Conservation (phyloP, 2,329 filamentous ascomycete species). For the Davidsoniella virescens region DNA sequence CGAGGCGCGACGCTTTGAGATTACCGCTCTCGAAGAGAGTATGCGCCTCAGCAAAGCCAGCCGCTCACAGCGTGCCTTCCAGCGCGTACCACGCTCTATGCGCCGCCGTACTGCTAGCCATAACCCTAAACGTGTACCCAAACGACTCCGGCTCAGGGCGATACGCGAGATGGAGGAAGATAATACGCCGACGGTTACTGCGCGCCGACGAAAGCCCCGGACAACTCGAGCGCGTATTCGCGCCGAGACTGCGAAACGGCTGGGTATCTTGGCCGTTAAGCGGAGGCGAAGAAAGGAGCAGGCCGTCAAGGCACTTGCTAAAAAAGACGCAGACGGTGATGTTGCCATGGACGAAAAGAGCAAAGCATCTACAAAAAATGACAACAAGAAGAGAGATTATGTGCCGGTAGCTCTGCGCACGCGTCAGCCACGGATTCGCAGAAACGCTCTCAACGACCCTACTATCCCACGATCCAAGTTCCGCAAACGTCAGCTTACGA, state of each 20-base stretch:
- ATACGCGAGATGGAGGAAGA: conserved; percentile 67
- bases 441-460: conserved; percentile 49
- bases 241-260: conserved; percentile 57
- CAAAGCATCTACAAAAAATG: neutral
- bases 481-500: conserved; percentile 68
- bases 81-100: conserved; percentile 73
- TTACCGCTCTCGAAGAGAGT: conserved; percentile 65
- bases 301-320: conserved; percentile 19
- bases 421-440: conserved; percentile 48
- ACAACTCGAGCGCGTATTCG: conserved; percentile 45
- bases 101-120: conserved; percentile 82
- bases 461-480: conserved; percentile 47
- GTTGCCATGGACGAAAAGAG: conserved; percentile 1
- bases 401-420: neutral
- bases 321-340: conserved; percentile 15
- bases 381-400: neutral
- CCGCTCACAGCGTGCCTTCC: conserved; percentile 60
- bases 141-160: conserved; percentile 54
- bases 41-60: conserved; percentile 56
- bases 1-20: conserved; percentile 74
- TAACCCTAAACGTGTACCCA: conserved; percentile 80
- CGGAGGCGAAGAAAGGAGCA: conserved; percentile 27
- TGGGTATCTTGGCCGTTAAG: conserved; percentile 47
- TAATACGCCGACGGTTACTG: conserved; percentile 69
- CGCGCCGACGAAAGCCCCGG: conserved; percentile 42